These are phyloP conservation scores for Kalanchoe fedtschenkoi DNA, from an alignment of 164 flowering plant species.

Conservation along the genomic window DNA sequence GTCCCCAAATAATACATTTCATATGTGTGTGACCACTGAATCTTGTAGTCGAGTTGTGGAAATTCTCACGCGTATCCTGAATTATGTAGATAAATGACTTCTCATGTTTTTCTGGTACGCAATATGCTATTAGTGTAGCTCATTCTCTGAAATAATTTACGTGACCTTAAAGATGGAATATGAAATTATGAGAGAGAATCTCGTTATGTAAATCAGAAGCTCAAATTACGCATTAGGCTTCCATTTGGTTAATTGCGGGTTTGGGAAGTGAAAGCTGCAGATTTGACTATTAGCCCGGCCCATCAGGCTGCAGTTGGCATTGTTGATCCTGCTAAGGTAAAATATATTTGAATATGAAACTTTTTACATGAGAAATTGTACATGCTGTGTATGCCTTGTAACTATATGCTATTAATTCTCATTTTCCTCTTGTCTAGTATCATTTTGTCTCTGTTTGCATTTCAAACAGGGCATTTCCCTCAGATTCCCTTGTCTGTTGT, in stretches of 20 bases:
- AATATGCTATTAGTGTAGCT: too few species aligned
- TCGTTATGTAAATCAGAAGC: not conserved
- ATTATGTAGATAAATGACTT: not conserved
- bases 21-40: too few species aligned
- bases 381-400: not conserved
- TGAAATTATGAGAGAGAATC: not conserved
- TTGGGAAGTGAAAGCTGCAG: constrained; percentile 99
- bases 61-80: not conserved
- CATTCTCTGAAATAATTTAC: too few species aligned
- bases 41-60: too few species aligned
- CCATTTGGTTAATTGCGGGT: constrained; percentile 32
- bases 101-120: not conserved
- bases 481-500: constrained; percentile 78
- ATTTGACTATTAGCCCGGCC: constrained; percentile 91
- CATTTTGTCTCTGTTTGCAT: not conserved
- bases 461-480: constrained; percentile 79
- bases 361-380: not conserved
- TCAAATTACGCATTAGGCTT: not conserved
- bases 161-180: not conserved
- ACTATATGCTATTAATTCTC: not conserved
- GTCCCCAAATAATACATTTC: not conserved
- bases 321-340: constrained; percentile 80
- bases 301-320: constrained; percentile 74
- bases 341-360: not conserved
- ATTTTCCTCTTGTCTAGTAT: not conserved